A percentile compares a stretch with the other conserved stretches of the same genome.
Evolutionary conservation across 495 filamentous ascomycete species (phyloP).

Genomic region (Aspergillus incahuasiensis): DNA sequence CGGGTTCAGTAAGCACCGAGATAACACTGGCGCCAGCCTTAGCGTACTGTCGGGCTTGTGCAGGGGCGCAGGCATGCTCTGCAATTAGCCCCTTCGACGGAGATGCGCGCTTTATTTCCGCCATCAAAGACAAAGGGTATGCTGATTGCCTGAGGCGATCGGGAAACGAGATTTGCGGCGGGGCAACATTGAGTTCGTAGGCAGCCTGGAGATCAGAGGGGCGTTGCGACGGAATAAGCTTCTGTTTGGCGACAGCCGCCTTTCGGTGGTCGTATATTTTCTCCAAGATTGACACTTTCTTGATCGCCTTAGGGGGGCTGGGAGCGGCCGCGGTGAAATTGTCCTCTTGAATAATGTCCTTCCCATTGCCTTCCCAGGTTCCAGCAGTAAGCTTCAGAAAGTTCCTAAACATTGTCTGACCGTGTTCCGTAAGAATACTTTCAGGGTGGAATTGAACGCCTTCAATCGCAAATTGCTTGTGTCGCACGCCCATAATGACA

Average conservation of each 20-base stretch:
- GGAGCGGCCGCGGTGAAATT: conserved; percentile 22
- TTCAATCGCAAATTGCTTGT: conserved; percentile 85
- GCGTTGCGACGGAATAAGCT: conserved; percentile 79
- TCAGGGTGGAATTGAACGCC: conserved; percentile 98
- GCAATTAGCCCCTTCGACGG: conserved; percentile 96
- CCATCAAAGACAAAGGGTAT: conserved; percentile 81
- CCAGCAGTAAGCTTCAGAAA: conserved; percentile 83
- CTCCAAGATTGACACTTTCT: conserved; percentile 81
- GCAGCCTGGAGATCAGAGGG: conserved; percentile 79
- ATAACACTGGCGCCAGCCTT: conserved; percentile 93
- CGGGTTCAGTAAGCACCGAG: conserved; percentile 93
- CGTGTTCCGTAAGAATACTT: conserved; percentile 88
- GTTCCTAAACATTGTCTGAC: conserved; percentile 84
- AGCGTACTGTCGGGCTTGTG: conserved; percentile 88
- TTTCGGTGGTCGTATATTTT: conserved; percentile 85
- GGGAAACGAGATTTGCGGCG: conserved; percentile 79
- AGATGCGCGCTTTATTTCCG: conserved; percentile 94
- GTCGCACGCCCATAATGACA: conserved; percentile 94
- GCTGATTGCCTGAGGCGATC: conserved; percentile 73
- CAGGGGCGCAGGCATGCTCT: conserved; percentile 76
- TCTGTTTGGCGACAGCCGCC: conserved; percentile 74
- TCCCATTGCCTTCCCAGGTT: conserved; percentile 79
- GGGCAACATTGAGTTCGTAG: conserved; percentile 76
- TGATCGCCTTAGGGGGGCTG: conserved; percentile 28
- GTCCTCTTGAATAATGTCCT: conserved; percentile 23